A percentile compares a stretch with the other conserved stretches of the same genome.
These are phyloP conservation scores for Botrytis sinoallii DNA, from an alignment of 2,329 filamentous ascomycete species.

Conservation along the genomic window DNA sequence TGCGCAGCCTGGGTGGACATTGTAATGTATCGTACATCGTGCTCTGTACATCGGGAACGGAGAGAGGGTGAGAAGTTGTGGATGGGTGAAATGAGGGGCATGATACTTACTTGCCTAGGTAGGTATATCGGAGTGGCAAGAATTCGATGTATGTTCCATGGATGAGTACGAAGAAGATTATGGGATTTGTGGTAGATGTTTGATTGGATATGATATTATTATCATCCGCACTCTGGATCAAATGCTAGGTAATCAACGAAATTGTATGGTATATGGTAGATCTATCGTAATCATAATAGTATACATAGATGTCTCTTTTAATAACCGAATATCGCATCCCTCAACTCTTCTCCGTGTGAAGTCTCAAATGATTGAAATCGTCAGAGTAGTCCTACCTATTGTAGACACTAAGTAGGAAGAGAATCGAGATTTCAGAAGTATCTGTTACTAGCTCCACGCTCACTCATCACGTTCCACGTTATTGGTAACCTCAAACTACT, in stretches of 20 bases:
- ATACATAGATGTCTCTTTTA: background rate
- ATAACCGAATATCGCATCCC: no score
- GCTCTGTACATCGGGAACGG: background rate
- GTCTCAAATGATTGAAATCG: background rate
- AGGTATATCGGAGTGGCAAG: background rate
- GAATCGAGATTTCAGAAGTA: background rate
- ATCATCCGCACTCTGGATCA: background rate
- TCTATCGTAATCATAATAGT: background rate
- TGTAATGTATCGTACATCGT: background rate
- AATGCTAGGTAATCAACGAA: rapidly evolving
- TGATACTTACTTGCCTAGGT: background rate
- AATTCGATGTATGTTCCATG: background rate
- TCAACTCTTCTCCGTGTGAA: background rate
- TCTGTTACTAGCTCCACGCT: background rate
- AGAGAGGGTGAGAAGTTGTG: background rate
- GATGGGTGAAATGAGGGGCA: background rate
- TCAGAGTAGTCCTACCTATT: background rate
- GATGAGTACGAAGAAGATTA: background rate
- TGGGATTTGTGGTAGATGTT: background rate
- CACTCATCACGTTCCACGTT: background rate
- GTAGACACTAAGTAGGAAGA: background rate
- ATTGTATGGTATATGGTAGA: background rate
- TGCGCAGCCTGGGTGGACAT: background rate
- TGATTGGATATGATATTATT: background rate
- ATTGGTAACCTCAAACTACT: background rate